Evolutionary conservation across 2,329 filamentous ascomycete genomes (phyloP).

Genomic region (Ophiocordyceps australis): DNA sequence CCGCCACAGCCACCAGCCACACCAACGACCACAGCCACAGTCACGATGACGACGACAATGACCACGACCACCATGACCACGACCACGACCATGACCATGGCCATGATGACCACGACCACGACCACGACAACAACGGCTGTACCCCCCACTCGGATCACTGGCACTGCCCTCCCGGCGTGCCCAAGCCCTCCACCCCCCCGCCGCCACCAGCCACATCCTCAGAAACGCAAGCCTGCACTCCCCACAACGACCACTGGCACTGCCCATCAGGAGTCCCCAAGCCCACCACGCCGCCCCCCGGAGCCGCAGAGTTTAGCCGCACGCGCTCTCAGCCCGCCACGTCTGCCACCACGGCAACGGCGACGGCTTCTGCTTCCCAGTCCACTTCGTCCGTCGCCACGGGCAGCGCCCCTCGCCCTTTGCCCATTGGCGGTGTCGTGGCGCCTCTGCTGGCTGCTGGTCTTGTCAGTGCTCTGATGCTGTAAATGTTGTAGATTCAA

Average conservation of each 20-base stretch:
- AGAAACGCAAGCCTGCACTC: slow-evolving; percentile 1
- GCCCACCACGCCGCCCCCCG: slow-evolving; percentile 3
- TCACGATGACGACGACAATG: not conserved
- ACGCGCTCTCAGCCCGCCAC: no score
- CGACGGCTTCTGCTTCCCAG: no score
- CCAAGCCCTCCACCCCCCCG: slow-evolving; percentile 3
- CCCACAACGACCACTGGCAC: slow-evolving; percentile 5
- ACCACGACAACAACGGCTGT: not conserved
- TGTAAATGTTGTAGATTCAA: no score
- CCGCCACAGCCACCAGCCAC: not conserved
- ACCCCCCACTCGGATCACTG: slow-evolving; percentile 4
- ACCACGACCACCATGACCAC: not conserved
- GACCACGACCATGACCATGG: slow-evolving; percentile 1
- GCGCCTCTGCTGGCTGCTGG: no score
- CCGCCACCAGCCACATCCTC: slow-evolving; percentile 2
- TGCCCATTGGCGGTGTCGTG: no score
- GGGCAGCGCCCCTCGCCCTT: no score
- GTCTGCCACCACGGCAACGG: no score
- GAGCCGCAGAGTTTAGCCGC: no score
- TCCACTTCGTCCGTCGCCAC: no score
- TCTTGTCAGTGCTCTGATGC: no score
- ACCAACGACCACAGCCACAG: not conserved
- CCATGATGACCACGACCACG: not conserved
- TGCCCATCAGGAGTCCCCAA: slow-evolving; percentile 3
- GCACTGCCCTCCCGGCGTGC: slow-evolving; percentile 3